Evolutionary conservation across 305 asterid species (phyloP), one percentile per base, ranked within the genome.

Genomic region (Fraxinus xanthoxyloides): DNA sequence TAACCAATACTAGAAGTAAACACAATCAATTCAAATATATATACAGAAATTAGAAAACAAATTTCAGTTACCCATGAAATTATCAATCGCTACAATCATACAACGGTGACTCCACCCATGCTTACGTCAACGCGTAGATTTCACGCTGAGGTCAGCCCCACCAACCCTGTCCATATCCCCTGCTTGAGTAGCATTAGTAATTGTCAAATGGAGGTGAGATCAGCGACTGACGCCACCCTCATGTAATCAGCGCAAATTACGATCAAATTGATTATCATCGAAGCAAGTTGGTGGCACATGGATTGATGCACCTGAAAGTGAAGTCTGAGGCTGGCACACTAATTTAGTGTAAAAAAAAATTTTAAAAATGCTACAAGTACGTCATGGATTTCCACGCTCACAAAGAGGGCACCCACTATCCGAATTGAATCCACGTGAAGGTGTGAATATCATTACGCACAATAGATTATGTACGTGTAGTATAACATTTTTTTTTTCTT

Each of bases 51-150:
- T 2, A 38, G 31, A 3, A n/a, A 38, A n/a, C 0, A 13, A 79
- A 19, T n/a, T 30, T 2, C 24, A 72, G 73, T 70, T 23, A 61
- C 40, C 38, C 32, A 9, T 5, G 30, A 35, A 7, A 31, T 24
- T 43, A 75, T 19, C 51, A 17, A 61, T 19, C 65, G 17, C 61
- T 79, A 23, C 8, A 72, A 34, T 19, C 65, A 24, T 38, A n/a
- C 12, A 34, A 13, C n/a, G 21, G 51, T 43, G 6, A 46, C 30
- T 59, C 67, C 2, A 59, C 30, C 3, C 6, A 24, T 13, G 2
- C 54, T 69, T 40, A 86, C 84, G 86, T 84, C 89, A 86, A 86
- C 89, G 70, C 89, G 89, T 46, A 35, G 9, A 21, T 38, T 0
- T 4, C 2, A 0, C 0, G 0, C 1, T 75, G 88, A 75, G 19